Percentiles rank a stretch among this genome's conserved stretches.
These are phyloP conservation scores for Erysimum cheiranthoides DNA, from an alignment of 345 rosid genomes.

Conservation along the genomic window DNA sequence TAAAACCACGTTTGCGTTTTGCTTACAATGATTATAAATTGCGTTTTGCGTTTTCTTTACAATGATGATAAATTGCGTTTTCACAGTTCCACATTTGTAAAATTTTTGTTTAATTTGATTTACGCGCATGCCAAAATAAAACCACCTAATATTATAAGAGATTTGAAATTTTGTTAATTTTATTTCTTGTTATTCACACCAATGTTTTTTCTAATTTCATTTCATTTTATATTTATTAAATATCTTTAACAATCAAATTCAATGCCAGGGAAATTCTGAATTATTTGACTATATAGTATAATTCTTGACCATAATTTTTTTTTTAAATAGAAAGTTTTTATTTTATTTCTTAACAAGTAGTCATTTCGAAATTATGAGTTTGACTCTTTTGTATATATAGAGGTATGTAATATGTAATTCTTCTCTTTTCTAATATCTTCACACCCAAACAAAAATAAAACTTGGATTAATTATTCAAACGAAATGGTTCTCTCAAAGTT, in stretches of 20 bases:
- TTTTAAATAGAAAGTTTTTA: too few species aligned
- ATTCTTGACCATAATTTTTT: too few species aligned
- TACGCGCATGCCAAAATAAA: too few species aligned
- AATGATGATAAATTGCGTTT: too few species aligned
- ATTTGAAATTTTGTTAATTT: too few species aligned
- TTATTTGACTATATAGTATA: neutral
- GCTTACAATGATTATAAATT: neutral
- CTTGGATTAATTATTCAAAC: neutral
- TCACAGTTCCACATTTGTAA: too few species aligned
- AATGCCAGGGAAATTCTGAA: neutral
- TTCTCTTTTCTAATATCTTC: neutral
- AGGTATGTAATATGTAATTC: neutral
- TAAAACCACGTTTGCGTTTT: slow-evolving; percentile 22
- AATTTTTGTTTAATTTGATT: too few species aligned
- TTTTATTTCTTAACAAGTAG: neutral
- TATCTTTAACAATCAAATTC: too few species aligned
- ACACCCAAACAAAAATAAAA: neutral
- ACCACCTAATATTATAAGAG: too few species aligned
- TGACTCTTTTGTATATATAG: neutral
- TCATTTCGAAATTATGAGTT: neutral
- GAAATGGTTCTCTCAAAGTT: neutral
- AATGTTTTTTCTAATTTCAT: too few species aligned
- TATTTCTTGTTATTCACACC: too few species aligned
- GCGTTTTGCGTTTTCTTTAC: neutral
- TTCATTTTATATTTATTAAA: too few species aligned